Percentiles rank a stretch among this genome's conserved stretches.
Evolutionary conservation across 176 grass and related monocot species (phyloP).

Genomic region (Elaeis guineensis): DNA sequence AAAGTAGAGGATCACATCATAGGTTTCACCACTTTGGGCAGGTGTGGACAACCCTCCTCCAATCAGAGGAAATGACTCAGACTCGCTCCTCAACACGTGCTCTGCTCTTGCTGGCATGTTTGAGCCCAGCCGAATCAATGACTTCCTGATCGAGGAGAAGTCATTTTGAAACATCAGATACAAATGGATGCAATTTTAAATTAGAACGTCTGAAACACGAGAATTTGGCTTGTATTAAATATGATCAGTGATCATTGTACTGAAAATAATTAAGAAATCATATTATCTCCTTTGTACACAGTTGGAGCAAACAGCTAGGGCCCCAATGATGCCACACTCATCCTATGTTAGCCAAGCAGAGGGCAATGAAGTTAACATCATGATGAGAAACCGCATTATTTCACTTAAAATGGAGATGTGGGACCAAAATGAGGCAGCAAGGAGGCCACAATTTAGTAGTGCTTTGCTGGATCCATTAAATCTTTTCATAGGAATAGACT

Average conservation of each 20-base stretch:
- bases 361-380: constrained; percentile 21
- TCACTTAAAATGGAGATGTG: neutral
- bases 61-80: constrained; percentile 40
- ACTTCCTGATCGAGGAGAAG: constrained; percentile 53
- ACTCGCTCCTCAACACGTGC: constrained; percentile 30
- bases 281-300: constrained; percentile 15
- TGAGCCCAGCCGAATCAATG: constrained; percentile 56
- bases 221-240: no score
- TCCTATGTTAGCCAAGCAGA: constrained; percentile 32
- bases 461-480: no score
- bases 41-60: constrained; percentile 46
- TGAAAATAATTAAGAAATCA: constrained; percentile 14
- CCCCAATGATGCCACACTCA: constrained; percentile 32
- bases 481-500: no score
- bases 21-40: constrained; percentile 40
- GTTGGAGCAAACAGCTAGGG: constrained; percentile 43
- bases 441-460: no score
- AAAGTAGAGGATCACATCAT: constrained; percentile 78
- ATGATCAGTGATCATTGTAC: no score
- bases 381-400: constrained; percentile 21
- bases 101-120: constrained; percentile 89
- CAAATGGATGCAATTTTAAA: no score
- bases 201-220: no score
- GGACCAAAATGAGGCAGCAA: no score
- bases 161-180: constrained; percentile 8